Base-by-base conservation (phyloP, 805 yeast species). In the Ogataea chonburiensis region DNA sequence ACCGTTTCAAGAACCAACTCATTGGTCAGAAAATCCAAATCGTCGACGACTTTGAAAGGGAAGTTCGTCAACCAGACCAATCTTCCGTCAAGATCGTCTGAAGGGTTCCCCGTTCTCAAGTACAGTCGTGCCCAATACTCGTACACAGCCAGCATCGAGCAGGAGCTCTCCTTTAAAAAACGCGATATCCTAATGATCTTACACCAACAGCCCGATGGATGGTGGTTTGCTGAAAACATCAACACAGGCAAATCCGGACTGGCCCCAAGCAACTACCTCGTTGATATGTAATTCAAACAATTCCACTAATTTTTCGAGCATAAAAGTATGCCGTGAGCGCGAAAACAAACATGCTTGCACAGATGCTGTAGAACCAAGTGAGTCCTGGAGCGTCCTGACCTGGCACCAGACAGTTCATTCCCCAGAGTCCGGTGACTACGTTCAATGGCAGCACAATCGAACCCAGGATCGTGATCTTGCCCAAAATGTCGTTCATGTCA, bases 321-420 rank as follows among this genome's bases (percentile, higher is more conserved):
- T 67, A 75, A 31, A 64, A 49, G 42, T 73, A 77, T 18, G 73
- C 70, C 18, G 61, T 53, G 20, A 66, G 53, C 1, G 80, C 77
- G 47, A 75, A 63, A 1, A 63, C 15, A 9, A 67, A 39, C 81
- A 77, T 73, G 12, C 69, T 63, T 0, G 53, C 40, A 6, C 69
- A 53, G 18, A 77, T 76, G 16, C 71, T 58, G 54, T 73, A 76
- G 55, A 85, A 84, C 93, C 93, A 84, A 2, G 58, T 49, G 44
- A 84, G 59, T 5, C 77, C 71, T n/a, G 71, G 74, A 6, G 64
- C 61, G 17, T 70, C 74, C 58, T 91, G 98, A 0, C 98, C 98
- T 0, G 98, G 98, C 22, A 93, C 98, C 8, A 86, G 53, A 47
- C 93, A 95, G 64, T 93, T 93, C 98, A 93, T 93, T 38, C 98